These are phyloP conservation scores for Aurinia saxatilis DNA, from an alignment of 345 rosid genomes.

Conservation along the genomic window DNA sequence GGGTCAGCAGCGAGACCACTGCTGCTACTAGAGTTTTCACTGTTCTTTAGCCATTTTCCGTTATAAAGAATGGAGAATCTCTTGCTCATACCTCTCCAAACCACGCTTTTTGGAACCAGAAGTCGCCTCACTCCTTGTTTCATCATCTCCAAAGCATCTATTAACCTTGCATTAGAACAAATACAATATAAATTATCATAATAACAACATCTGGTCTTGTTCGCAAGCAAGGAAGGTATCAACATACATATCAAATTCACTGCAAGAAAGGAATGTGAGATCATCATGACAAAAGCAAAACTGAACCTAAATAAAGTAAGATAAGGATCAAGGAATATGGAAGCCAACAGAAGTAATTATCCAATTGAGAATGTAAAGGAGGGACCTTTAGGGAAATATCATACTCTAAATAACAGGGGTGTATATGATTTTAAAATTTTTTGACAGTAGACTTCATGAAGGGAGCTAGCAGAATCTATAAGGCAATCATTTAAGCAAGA, in stretches of 20 bases:
- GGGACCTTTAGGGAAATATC: neutral
- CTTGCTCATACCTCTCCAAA: slow-evolving; percentile 96
- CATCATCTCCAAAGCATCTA: slow-evolving; percentile 98
- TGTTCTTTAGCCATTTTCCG: slow-evolving; percentile 89
- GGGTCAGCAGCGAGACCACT: slow-evolving; percentile 40
- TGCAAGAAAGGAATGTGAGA: neutral
- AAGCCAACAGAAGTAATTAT: neutral
- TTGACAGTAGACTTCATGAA: neutral
- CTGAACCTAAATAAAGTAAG: neutral
- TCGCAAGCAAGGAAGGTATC: neutral
- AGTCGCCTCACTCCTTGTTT: slow-evolving; percentile 93
- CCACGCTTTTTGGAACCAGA: slow-evolving; percentile 66
- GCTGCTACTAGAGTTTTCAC: slow-evolving; percentile 44
- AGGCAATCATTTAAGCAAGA: too few species aligned
- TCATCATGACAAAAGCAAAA: neutral
- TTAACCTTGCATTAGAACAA: slow-evolving; percentile 46
- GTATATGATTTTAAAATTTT: neutral
- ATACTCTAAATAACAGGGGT: neutral
- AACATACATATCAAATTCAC: slow-evolving; percentile 1
- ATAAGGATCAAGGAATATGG: neutral
- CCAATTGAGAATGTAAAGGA: neutral
- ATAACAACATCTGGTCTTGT: neutral
- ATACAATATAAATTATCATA: slow-evolving; percentile 9
- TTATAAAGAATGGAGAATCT: slow-evolving; percentile 80
- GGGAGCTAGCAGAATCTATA: too few species aligned